Evolutionary conservation across 768 basidiomycete species (phyloP), one percentile per base, ranked within the genome.

Genomic region (Sporobolomyces phaffii): DNA sequence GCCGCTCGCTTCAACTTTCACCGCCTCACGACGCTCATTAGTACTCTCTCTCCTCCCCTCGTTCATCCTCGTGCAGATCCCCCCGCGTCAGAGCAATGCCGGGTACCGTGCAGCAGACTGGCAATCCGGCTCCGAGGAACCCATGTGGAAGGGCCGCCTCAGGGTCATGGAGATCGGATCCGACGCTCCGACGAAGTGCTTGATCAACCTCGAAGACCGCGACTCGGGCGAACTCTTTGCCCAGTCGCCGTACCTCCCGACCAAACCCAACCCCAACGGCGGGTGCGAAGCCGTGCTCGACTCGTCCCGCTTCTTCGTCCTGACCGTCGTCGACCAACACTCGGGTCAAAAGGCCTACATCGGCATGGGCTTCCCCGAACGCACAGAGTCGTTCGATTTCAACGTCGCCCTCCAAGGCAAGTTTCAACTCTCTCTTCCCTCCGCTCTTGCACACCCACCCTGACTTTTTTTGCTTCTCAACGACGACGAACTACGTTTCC

Each of bases 281-380:
- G 68, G 68, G 22, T 66, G 66, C 45, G 72, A 73, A 24, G 66
- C 72, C 33, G 72, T 73, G 8, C 65, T 73, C 31, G 72, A 73
- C 45, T 62, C 59, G 24, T 26, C 20, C 0, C 48, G 72, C 7
- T 73, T 70, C 65, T 76, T 76, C 50, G 74, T 76, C 38, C 40
- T 76, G 17, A 73, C 70, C 38, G 69, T 76, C 29, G 72, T 73
- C 31, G 74, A 76, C 43, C 34, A 51, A 28, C 52, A 60, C 9
- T 31, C 41, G 5, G 62, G 58, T 10, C 53, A 65, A 24, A 70
- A 60, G 43, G 71, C 73, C 10, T 75, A 72, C 60, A 36, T 75
- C 38, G 75, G 75, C 10, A 74, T 75, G 72, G 75, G 75, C 26
- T 76, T 76, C 60, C 69, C 68, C 24, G 75, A 76, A 54, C 72